A percentile compares a stretch with the other conserved stretches of the same genome.
Conservation (phyloP, 495 filamentous ascomycete species). For the Talaromyces adpressus region DNA sequence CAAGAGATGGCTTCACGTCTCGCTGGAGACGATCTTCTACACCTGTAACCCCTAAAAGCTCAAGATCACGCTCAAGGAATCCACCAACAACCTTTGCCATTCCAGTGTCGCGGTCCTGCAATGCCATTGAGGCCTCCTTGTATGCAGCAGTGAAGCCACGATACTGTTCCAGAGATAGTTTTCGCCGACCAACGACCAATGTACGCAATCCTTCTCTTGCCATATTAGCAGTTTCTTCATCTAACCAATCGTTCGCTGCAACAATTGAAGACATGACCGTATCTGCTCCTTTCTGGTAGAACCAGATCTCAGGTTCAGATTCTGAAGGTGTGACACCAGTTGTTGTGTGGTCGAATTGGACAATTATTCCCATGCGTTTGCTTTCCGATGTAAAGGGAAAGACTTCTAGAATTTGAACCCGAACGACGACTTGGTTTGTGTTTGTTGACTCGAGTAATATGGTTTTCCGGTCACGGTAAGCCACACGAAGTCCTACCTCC, state of each 20-base stretch:
- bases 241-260: conserved; percentile 92
- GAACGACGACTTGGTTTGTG: conserved; percentile 68
- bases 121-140: conserved; percentile 69
- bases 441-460: conserved; percentile 78
- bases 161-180: conserved; percentile 68
- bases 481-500: conserved; percentile 77
- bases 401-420: conserved; percentile 84
- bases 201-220: conserved; percentile 93
- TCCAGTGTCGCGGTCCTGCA: conserved; percentile 69
- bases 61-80: conserved; percentile 80
- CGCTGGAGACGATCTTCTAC: conserved; percentile 95
- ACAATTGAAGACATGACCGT: conserved; percentile 96
- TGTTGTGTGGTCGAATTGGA: conserved; percentile 62
- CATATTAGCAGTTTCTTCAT: conserved; percentile 98
- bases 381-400: conserved; percentile 98
- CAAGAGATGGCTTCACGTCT: conserved; percentile 90
- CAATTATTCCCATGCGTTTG: conserved; percentile 97
- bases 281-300: conserved; percentile 97
- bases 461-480: conserved; percentile 76
- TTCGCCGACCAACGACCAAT: conserved; percentile 85
- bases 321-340: conserved; percentile 24
- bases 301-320: conserved; percentile 77
- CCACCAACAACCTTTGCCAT: conserved; percentile 75
- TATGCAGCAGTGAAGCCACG: conserved; percentile 68
- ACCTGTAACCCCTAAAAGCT: conserved; percentile 91